phyloP scores from a whole-genome alignment of 2,329 filamentous ascomycete species.

The Decorospora gaudefroyi region DNA sequence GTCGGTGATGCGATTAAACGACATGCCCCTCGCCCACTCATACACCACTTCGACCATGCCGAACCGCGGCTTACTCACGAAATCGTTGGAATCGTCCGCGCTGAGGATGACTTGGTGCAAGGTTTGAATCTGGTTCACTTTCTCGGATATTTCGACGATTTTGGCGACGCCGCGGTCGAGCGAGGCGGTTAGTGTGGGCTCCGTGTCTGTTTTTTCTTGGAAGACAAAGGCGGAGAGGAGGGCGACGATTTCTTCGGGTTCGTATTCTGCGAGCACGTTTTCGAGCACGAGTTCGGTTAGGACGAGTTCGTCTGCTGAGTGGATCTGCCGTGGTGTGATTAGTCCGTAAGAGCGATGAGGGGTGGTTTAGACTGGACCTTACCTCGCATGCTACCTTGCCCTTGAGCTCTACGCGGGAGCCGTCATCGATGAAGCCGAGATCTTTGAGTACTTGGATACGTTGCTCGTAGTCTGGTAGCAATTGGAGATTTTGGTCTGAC shows the following conservation, averaged over 20 bases:
- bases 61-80: constrained; percentile 83
- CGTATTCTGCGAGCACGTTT: constrained; percentile 93
- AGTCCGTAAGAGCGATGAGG: no score
- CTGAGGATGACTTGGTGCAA: constrained; percentile 90
- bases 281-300: constrained; percentile 95
- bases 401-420: constrained; percentile 88
- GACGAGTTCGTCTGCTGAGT: constrained; percentile 94
- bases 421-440: constrained; percentile 86
- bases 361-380: constrained; percentile 19
- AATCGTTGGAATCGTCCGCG: constrained; percentile 89
- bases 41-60: constrained; percentile 97
- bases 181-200: constrained; percentile 78
- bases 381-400: constrained; percentile 96
- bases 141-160: constrained; percentile 88
- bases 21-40: constrained; percentile 97
- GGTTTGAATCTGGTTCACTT: constrained; percentile 88
- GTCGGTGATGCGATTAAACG: constrained; percentile 95
- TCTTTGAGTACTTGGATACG: constrained; percentile 90
- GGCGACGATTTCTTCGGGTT: constrained; percentile 94
- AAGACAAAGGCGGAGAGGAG: constrained; percentile 94
- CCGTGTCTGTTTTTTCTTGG: constrained; percentile 88
- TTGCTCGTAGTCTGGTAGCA: constrained; percentile 96
- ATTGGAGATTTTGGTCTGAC: constrained; percentile 93
- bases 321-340: no score
- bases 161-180: constrained; percentile 81